Evolutionary conservation across 2,329 filamentous ascomycete genomes (phyloP).

Genomic region (Colletotrichum viniferum): DNA sequence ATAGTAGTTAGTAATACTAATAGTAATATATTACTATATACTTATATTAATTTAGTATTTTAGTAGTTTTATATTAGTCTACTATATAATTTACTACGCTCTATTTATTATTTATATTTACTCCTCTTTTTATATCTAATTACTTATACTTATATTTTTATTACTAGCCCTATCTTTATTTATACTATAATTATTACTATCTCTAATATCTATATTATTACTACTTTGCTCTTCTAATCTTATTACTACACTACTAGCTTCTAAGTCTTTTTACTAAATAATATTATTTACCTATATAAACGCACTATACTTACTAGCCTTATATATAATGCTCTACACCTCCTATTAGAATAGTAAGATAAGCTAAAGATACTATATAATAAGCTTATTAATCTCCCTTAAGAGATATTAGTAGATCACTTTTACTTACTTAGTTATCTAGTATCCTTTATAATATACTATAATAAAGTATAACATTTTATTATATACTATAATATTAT

Average conservation of each 20-base stretch:
- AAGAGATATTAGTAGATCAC: conserved; percentile 30
- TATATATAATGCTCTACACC: neutral
- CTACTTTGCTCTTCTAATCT: no score
- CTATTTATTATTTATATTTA: no score
- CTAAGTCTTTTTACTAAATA: neutral
- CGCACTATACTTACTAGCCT: neutral
- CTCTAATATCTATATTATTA: no score
- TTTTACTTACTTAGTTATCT: conserved; percentile 17
- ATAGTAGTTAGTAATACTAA: conserved; percentile 12
- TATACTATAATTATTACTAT: no score
- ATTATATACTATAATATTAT: conserved; percentile 22
- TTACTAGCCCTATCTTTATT: no score
- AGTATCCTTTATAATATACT: neutral
- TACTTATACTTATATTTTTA: no score
- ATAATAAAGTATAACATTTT: neutral
- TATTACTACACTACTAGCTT: neutral
- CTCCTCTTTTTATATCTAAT: neutral
- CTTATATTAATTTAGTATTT: no score
- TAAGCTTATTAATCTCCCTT: conserved; percentile 26
- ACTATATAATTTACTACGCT: no score
- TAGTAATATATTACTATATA: neutral
- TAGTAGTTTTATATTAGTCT: no score
- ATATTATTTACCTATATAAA: neutral
- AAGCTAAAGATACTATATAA: conserved; percentile 29
- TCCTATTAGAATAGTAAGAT: neutral